phyloP scores from a whole-genome alignment of 495 filamentous ascomycete species.

The Lineolata rhizophorae region DNA sequence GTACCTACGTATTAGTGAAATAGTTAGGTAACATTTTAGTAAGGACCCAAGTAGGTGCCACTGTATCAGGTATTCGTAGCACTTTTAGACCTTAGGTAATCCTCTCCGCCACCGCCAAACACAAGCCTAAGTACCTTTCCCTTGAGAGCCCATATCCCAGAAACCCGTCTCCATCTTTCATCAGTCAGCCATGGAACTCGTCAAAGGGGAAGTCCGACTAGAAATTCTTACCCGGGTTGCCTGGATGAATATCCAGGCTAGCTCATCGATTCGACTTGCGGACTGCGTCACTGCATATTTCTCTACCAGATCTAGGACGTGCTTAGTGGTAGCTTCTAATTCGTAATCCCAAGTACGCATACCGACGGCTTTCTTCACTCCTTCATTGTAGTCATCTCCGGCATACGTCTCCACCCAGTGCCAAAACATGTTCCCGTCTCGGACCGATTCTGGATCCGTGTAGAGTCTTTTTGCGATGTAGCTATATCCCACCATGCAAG shows the following conservation, averaged over 20 bases:
- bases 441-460: conserved; percentile 29
- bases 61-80: no score
- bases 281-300: conserved; percentile 46
- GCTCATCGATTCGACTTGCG: conserved; percentile 51
- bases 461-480: conserved; percentile 46
- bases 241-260: conserved; percentile 64
- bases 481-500: conserved; percentile 76
- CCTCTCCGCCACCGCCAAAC: no score
- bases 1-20: no score
- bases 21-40: no score
- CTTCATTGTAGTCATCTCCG: conserved; percentile 49
- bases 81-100: no score
- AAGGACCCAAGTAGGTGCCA: no score
- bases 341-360: no score
- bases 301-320: conserved; percentile 40
- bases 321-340: no score
- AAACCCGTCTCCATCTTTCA: conserved; percentile 71
- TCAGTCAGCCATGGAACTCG: no score
- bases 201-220: no score
- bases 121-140: no score
- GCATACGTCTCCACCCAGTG: conserved; percentile 79
- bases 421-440: conserved; percentile 60
- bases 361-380: no score
- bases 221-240: conserved; percentile 55
- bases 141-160: conserved; percentile 89